Conservation (phyloP, 2,329 filamentous ascomycete species). For the Seiridium unicorne region DNA sequence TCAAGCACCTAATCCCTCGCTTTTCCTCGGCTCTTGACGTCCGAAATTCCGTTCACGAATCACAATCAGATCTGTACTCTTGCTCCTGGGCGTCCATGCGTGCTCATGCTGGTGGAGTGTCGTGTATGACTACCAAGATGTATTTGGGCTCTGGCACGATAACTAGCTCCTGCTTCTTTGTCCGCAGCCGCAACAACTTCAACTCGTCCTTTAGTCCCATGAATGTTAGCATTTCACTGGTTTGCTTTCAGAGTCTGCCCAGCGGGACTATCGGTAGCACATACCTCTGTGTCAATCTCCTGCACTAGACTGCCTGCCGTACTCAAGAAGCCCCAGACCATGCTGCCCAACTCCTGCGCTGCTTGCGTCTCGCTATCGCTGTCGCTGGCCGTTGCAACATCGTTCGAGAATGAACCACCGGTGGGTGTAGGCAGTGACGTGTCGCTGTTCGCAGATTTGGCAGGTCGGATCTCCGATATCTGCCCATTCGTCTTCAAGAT, state of each 20-base stretch:
- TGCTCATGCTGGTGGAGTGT: conserved; percentile 68
- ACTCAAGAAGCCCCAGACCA: conserved; percentile 76
- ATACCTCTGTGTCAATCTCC: conserved; percentile 69
- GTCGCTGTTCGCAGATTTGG: conserved; percentile 30
- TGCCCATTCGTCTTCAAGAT: conserved; percentile 76
- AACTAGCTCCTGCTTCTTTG: conserved; percentile 82
- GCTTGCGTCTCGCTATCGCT: conserved; percentile 52
- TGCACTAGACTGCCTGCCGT: conserved; percentile 68
- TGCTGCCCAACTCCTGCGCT: conserved; percentile 69
- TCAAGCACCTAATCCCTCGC: too few species aligned
- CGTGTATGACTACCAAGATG: conserved; percentile 76
- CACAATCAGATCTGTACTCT: background rate
- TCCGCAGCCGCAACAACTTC: conserved; percentile 72
- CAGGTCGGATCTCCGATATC: conserved; percentile 55
- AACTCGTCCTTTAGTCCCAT: conserved; percentile 61
- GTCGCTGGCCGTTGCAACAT: conserved; percentile 43
- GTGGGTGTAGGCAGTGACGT: conserved; percentile 23
- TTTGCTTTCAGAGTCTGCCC: too few species aligned
- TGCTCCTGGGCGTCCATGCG: too few species aligned
- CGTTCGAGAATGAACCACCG: conserved; percentile 42
- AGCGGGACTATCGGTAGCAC: background rate
- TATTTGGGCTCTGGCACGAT: conserved; percentile 81
- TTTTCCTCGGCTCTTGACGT: background rate
- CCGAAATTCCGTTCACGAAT: background rate
- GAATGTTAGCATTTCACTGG: background rate